phyloP scores from a whole-genome alignment of 305 asterid species.

The Fraxinus sp. region DNA sequence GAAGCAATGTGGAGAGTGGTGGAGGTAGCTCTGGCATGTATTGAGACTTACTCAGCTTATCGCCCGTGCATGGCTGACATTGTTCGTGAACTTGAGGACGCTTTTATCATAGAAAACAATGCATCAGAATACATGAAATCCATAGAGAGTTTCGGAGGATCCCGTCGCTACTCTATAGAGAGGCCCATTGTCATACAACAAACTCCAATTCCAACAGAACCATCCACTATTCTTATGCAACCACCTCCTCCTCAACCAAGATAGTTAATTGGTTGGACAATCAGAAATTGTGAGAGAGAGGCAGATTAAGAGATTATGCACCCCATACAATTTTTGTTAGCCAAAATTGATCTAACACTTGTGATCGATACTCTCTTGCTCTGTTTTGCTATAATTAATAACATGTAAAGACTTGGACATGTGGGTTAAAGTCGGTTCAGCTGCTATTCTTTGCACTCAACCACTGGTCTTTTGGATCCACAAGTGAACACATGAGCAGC shows the following conservation, averaged over 20 bases:
- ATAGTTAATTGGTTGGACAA: constrained; percentile 28
- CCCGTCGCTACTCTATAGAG: constrained; percentile 63
- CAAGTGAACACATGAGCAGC: neutral
- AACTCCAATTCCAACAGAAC: constrained; percentile 44
- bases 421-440: neutral
- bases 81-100: constrained; percentile 81
- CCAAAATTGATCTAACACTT: neutral
- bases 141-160: constrained; percentile 67
- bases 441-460: neutral
- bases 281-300: neutral
- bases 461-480: neutral
- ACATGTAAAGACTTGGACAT: constrained; percentile 21
- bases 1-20: constrained; percentile 86
- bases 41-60: constrained; percentile 70
- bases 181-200: constrained; percentile 56
- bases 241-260: constrained; percentile 72
- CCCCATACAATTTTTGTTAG: neutral
- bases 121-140: constrained; percentile 75
- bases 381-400: neutral
- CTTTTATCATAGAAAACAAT: constrained; percentile 68
- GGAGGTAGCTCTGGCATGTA: constrained; percentile 87
- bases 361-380: neutral
- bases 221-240: constrained; percentile 41
- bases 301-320: constrained; percentile 3
- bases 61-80: constrained; percentile 74